A percentile compares a stretch with the other conserved stretches of the same genome.
Conservation (phyloP, 2,329 filamentous ascomycete genomes). For the Penicillium crustosum region DNA sequence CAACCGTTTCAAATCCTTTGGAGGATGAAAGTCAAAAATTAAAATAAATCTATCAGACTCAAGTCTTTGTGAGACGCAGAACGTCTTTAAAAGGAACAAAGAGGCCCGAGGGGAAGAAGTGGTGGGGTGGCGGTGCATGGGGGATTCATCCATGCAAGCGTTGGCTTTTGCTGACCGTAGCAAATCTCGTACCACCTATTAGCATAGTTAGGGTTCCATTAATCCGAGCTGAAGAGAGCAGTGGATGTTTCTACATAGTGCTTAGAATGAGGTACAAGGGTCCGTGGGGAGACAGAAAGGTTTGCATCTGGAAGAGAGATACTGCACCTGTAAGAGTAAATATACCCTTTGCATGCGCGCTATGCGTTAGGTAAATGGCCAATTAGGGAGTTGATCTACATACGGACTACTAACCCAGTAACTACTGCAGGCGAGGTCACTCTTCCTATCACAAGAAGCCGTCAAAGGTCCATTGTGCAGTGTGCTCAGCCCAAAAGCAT, state of each 20-base stretch:
- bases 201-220: not conserved
- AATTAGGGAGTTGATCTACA: not conserved
- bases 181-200: not conserved
- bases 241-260: too few relatives aligned
- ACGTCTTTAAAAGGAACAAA: not conserved
- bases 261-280: not conserved
- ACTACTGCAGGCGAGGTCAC: too few relatives aligned
- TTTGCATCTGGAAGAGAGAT: not conserved
- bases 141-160: not conserved
- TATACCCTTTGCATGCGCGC: too few relatives aligned
- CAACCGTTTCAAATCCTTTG: not conserved
- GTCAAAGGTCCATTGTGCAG: not conserved
- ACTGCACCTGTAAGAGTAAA: not conserved
- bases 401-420: not conserved
- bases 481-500: not conserved
- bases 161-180: not conserved
- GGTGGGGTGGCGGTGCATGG: not conserved
- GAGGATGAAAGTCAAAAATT: not conserved
- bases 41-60: not conserved
- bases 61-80: not conserved
- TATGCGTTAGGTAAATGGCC: not conserved
- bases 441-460: not conserved
- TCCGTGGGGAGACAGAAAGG: not conserved
- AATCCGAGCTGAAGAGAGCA: not conserved
- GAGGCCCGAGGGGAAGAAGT: not conserved